phyloP scores from a whole-genome alignment of 1,139 yeast genomes.

The Pneumocystis wakefieldiae region DNA sequence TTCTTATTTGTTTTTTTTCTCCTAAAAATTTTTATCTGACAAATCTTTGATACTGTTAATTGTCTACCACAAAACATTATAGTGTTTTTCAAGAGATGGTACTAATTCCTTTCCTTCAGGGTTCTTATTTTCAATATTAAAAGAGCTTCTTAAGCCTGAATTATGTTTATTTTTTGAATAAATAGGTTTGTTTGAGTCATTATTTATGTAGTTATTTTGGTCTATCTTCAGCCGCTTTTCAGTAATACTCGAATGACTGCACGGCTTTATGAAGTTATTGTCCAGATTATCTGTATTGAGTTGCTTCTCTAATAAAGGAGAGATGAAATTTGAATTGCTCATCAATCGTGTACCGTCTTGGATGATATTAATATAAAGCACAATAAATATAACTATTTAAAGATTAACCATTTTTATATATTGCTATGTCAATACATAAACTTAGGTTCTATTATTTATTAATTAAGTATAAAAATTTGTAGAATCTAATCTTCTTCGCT shows the following conservation, averaged over 20 bases:
- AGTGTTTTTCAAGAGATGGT: not conserved
- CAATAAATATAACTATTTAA: not conserved
- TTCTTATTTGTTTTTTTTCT: conserved; percentile 61
- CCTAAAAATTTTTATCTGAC: conserved; percentile 36
- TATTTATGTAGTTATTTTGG: not conserved
- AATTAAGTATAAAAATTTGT: conserved; percentile 4
- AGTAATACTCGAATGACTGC: not conserved
- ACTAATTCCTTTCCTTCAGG: not conserved
- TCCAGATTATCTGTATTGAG: not conserved
- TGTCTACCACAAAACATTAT: not conserved
- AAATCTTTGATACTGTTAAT: not conserved
- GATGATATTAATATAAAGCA: not conserved
- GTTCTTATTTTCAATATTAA: not conserved
- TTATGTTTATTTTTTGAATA: not conserved
- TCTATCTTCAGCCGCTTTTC: not conserved
- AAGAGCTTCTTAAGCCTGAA: not conserved
- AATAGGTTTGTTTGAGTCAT: not conserved
- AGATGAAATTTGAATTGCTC: not conserved
- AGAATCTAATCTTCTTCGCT: conserved; percentile 4
- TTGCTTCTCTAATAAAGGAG: not conserved
- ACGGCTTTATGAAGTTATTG: not conserved
- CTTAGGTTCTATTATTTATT: conserved; percentile 14
- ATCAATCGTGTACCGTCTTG: not conserved
- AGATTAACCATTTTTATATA: not conserved
- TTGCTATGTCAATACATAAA: conserved; percentile 20